Evolutionary conservation across 768 basidiomycete species (phyloP), one percentile per base, ranked within the genome.

Genomic region (Amanita fuliginea): DNA sequence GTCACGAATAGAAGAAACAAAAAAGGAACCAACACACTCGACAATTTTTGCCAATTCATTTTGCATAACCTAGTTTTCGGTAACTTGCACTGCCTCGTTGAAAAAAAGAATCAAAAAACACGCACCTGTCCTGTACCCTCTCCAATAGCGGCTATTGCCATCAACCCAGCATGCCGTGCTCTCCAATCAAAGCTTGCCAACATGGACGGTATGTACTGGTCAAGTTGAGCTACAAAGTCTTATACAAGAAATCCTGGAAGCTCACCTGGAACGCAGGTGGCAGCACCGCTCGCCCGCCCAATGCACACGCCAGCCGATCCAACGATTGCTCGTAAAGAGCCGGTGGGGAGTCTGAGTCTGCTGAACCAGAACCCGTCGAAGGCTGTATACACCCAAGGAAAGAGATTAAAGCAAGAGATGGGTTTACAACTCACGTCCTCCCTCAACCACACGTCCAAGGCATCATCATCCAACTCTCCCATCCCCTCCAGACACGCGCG

Each of bases 91-190:
- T 18, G 37, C 45, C 32, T 42, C 34, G 3, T 18, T 9, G 21
- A 11, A 26, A 47, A 4, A 9, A 10, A 7, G 22, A 47, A 3
- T 8, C 9, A 6, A 19, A 8, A 22, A 19, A 35, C 13, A 55
- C 62, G 19, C 40, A 82, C 80, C 68, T 81, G 83, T 33, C 76
- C 79, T 0, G 86, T 88, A 1, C 91, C 91, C 64, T 93, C 91
- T 0, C 80, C 88, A 45, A 93, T 83, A 0, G 83, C 77, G 0
- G 87, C 87, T 50, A 95, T 84, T 0, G 88, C 87, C 78, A 91
- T 87, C 21, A 94, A 66, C 9, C 86, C 91, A 0, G 88, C 89
- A 57, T 94, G 89, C 24, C 90, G 72, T 22, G 80, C 74, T 46
- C 86, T 73, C 92, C 92, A 95, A 63, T 92, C 86, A 52, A 81